Evolutionary conservation across 2,329 filamentous ascomycete genomes (phyloP), one percentile per base, ranked within the genome.

Genomic region (Aureobasidium melanogenum): DNA sequence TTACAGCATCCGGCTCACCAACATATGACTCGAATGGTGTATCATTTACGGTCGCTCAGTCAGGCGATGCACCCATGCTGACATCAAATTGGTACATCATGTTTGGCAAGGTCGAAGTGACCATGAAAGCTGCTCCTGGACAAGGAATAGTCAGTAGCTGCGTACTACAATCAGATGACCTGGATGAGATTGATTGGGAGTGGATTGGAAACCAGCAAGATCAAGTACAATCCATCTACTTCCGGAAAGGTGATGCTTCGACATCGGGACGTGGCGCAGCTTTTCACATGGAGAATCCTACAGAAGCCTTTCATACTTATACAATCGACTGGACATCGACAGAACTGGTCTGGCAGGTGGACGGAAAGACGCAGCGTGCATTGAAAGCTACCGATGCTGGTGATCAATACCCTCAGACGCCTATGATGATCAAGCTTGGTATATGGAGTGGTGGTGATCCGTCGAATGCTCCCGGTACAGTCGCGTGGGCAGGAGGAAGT

Each of bases 101-200:
- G 94, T 99, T 97, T 73, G 94, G 94, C 67, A 88, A 87, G 65
- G 89, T 97, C 70, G 88, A 96, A 66, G 84, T 92, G 67, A 87
- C 84, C 34, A 82, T 97, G 79, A 92, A 93, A 76, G 86, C 90
- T 28, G 91, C 94, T 10, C 87, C 91, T 0, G 94, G 94, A 8
- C 86, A 84, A 10, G 94, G 94, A 63, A 97, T 99, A 68, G 92
- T 99, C 66, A 96, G 90, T 74, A 94, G 91, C 48, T 82, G 94
- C 14, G 91, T 99, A 9, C 79, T 99, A 66, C 87, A 96, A 76
- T 97, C 92, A 15, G 93, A 97, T 73, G 84, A 84, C 69, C 82
- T 97, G 47, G 94, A 99, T 75, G 94, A 99, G 78, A 96, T 99
- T 70, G 94, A 99, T 74, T 89, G 93, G 79, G 94, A 99, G 75